Evolutionary conservation across 2,329 filamentous ascomycete genomes (phyloP).

Genomic region (Ophiocordyceps robertsii): DNA sequence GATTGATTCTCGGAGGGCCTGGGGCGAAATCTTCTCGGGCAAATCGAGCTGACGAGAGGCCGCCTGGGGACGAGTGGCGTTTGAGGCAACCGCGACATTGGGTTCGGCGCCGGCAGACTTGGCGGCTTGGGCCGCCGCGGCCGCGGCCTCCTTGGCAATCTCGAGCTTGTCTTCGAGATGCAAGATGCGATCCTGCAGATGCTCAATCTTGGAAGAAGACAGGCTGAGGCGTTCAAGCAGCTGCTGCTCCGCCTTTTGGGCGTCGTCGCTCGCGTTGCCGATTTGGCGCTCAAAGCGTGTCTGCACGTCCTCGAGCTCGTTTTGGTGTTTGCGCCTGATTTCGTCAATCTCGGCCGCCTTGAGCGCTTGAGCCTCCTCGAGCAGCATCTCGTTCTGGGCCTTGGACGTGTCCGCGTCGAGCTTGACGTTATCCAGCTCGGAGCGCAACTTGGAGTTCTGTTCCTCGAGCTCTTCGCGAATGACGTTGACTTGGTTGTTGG

Average conservation of each 20-base stretch:
- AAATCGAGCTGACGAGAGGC: slow-evolving; percentile 30
- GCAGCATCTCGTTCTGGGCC: slow-evolving; percentile 68
- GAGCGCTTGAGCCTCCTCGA: slow-evolving; percentile 65
- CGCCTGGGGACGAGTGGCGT: slow-evolving; percentile 10
- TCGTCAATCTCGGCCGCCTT: slow-evolving; percentile 44
- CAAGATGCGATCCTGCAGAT: slow-evolving; percentile 71
- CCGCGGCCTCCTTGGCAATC: slow-evolving; percentile 76
- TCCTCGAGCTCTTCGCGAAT: slow-evolving; percentile 72
- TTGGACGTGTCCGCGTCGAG: slow-evolving; percentile 71
- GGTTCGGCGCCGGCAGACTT: slow-evolving; percentile 38
- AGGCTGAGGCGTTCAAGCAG: slow-evolving; percentile 70
- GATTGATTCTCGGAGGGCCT: slow-evolving; percentile 90
- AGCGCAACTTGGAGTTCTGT: slow-evolving; percentile 57
- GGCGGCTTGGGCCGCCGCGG: slow-evolving; percentile 67
- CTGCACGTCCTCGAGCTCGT: slow-evolving; percentile 61
- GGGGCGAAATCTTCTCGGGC: slow-evolving; percentile 82
- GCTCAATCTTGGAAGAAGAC: slow-evolving; percentile 70
- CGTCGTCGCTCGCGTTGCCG: slow-evolving; percentile 65
- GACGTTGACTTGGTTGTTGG: slow-evolving; percentile 75
- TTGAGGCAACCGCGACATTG: slow-evolving; percentile 7
- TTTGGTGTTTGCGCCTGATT: slow-evolving; percentile 45
- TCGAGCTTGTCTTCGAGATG: slow-evolving; percentile 86
- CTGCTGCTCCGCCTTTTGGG: slow-evolving; percentile 64
- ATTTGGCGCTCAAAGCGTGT: slow-evolving; percentile 63
- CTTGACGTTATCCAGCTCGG: slow-evolving; percentile 63